These are phyloP conservation scores for Tricholoma hemisulphureum DNA, from an alignment of 768 basidiomycete species.

Conservation along the genomic window DNA sequence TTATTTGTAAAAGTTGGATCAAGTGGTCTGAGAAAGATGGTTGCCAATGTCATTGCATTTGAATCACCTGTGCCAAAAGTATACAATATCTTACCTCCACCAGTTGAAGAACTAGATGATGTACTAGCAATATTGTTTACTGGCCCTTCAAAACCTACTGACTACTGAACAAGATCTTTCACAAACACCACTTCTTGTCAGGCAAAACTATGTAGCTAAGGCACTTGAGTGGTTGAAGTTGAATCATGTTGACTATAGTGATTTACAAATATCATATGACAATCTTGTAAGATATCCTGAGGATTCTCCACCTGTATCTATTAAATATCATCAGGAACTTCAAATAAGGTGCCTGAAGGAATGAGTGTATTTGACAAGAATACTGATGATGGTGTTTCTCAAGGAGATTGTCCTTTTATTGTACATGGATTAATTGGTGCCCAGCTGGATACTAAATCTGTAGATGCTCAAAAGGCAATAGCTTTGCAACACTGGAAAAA, in stretches of 20 bases:
- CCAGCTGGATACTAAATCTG: slow-evolving; percentile 18
- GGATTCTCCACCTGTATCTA: slow-evolving; percentile 19
- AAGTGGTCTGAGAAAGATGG: slow-evolving; percentile 32
- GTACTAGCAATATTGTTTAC: slow-evolving; percentile 34
- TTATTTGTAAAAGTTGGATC: slow-evolving; percentile 24
- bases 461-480: slow-evolving; percentile 15
- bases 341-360: slow-evolving; percentile 23
- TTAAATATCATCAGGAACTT: slow-evolving; percentile 19
- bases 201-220: not conserved
- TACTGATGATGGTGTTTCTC: slow-evolving; percentile 26
- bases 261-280: slow-evolving; percentile 27
- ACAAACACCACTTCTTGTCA: not conserved
- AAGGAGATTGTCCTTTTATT: slow-evolving; percentile 35
- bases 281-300: slow-evolving; percentile 24
- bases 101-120: slow-evolving; percentile 27
- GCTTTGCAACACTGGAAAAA: slow-evolving; percentile 28
- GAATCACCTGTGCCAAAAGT: slow-evolving; percentile 28
- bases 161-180: slow-evolving; percentile 21
- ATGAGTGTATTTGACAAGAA: slow-evolving; percentile 26
- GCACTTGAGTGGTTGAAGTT: slow-evolving; percentile 37
- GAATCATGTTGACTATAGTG: slow-evolving; percentile 34
- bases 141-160: slow-evolving; percentile 25
- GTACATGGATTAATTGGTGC: slow-evolving; percentile 36
- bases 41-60: slow-evolving; percentile 33
- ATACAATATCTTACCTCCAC: slow-evolving; percentile 23